Base-by-base conservation (phyloP, 1,284 basidiomycete genomes). In the Boletus albobrunnescens region DNA sequence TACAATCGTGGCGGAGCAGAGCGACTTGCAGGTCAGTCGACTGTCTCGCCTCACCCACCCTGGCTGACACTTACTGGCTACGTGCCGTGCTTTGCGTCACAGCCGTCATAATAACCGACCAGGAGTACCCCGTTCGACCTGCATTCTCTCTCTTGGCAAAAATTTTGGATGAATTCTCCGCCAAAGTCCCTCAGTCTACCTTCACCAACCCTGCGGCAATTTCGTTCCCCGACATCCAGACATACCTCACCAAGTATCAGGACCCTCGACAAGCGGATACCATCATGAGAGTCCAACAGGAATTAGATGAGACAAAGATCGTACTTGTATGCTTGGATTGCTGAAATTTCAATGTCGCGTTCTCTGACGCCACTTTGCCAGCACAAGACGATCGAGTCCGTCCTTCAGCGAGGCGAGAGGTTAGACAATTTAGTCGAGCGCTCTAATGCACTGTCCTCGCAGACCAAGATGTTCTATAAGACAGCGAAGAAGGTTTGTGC, bases 311-410 rank as follows among this genome's bases (percentile, higher is more conserved):
- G 75, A 99, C 96, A 8, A 99, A 99, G 85, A 95, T 99, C 57
- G 84, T 99, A 30, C 71, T 97, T 67, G 92, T 94, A 56, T 20
- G 50, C 36, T 39, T 14, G 36, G 27, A 24, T 14, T 22, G 24
- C 17, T 26, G 30, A 26, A 26, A 22, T 31, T 22, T 39, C 10
- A 0, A 13, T 23, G 16, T 4, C 17, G 6, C 16, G 28, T 27
- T 41, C 16, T 40, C 39, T 48, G 20, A 48, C 44, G 17, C 30
- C n/a, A 27, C 4, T 42, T 45, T 23, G 52, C 38, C 61, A 95
- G 91, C 96, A 99, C 78, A 97, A 99, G 78, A 99, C 96, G 13
- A 99, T 99, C 62, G 96, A 99, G 67, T 91, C 89, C 3, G 95
- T 99, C 3, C 78, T 99, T 30, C 86, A 96, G 68, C 82, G 96